These are phyloP conservation scores for Candida mesenterica DNA, from an alignment of 1,139 yeast species.

Conservation along the genomic window DNA sequence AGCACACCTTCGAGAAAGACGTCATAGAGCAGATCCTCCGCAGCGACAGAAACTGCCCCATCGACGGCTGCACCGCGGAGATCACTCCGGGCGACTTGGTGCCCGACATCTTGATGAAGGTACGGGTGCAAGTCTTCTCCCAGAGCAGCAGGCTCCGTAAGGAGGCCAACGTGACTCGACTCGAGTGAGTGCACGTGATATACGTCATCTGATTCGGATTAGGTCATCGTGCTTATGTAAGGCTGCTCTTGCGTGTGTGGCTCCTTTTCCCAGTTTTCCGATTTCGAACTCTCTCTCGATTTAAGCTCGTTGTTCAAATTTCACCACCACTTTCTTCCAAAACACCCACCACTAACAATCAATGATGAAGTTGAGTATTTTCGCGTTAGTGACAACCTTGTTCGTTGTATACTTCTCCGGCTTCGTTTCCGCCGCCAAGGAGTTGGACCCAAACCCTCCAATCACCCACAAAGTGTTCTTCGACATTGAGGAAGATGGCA, in stretches of 20 bases:
- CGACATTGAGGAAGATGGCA: constrained; percentile 81
- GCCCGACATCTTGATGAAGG: constrained; percentile 47
- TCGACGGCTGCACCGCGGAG: constrained; percentile 43
- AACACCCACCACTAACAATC: too few species aligned
- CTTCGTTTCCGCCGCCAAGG: constrained; percentile 17
- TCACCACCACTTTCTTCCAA: too few species aligned
- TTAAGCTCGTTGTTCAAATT: too few species aligned
- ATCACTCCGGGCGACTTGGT: constrained; percentile 30
- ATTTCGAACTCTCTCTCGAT: too few species aligned
- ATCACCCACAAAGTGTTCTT: constrained; percentile 79
- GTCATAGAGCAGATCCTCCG: constrained; percentile 36
- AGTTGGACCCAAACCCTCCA: constrained; percentile 49
- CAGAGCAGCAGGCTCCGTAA: constrained; percentile 10
- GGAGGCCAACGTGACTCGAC: constrained; percentile 11
- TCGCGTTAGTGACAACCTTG: constrained; percentile 21
- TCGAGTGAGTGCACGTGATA: constrained; percentile 11
- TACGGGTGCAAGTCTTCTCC: constrained; percentile 39
- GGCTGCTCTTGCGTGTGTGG: too few species aligned
- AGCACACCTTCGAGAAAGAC: constrained; percentile 57
- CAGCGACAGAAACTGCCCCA: constrained; percentile 38
- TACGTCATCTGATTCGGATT: too few species aligned
- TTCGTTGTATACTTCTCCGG: constrained; percentile 23
- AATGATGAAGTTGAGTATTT: constrained; percentile 31
- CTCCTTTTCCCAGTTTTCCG: too few species aligned
- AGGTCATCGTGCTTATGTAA: too few species aligned